Evolutionary conservation across 352 stramenopile genomes (phyloP).

Genomic region (Globisporangium orthogonon): DNA sequence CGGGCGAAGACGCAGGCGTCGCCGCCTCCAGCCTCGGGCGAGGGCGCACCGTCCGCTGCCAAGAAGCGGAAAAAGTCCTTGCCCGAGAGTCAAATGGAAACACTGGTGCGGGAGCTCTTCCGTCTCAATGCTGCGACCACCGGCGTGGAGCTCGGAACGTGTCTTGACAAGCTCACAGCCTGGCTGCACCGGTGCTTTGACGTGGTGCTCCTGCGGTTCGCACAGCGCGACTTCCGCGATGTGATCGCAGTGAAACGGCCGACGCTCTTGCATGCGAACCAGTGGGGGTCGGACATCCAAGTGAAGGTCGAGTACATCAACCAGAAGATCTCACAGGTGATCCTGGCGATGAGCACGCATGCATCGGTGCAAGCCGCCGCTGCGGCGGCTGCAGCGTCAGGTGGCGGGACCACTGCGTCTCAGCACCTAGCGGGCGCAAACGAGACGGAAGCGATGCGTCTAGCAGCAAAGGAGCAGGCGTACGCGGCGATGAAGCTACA

Average conservation of each 20-base stretch:
- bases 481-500: conserved; percentile 61
- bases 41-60: conserved; percentile 1
- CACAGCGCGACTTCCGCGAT: conserved; percentile 46
- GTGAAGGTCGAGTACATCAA: conserved; percentile 51
- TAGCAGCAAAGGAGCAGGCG: conserved; percentile 36
- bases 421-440: not conserved
- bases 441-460: conserved; percentile 11
- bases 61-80: conserved; percentile 41
- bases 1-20: conserved; percentile 8
- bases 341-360: conserved; percentile 14
- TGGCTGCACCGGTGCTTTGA: conserved; percentile 59
- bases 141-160: conserved; percentile 42
- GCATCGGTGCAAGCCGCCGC: conserved; percentile 2
- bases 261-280: conserved; percentile 25
- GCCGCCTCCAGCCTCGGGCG: not conserved
- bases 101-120: conserved; percentile 44
- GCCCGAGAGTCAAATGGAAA: conserved; percentile 55
- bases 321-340: conserved; percentile 46
- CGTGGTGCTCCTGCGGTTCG: conserved; percentile 38
- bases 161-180: conserved; percentile 44
- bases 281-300: conserved; percentile 51
- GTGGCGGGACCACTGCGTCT: not conserved
- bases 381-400: conserved; percentile 4
- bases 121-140: conserved; percentile 36
- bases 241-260: conserved; percentile 28